A percentile compares a stretch with the other conserved stretches of the same genome.
Conservation (phyloP, 2,329 filamentous ascomycete species). For the Parafenestella ontariensis region DNA sequence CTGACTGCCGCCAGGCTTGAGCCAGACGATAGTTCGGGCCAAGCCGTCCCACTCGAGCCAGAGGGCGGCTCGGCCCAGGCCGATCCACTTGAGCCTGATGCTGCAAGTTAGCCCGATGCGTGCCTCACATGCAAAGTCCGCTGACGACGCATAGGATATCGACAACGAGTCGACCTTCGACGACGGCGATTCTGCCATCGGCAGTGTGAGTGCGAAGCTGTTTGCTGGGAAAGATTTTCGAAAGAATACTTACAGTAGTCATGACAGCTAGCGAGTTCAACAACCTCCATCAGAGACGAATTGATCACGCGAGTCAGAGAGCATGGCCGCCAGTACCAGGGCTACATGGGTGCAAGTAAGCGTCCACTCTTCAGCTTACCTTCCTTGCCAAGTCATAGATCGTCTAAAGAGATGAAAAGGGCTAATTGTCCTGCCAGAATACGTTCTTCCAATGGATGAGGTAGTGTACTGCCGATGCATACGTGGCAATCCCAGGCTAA, state of each 20-base stretch:
- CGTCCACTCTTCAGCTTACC: too few relatives aligned
- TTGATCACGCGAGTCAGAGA: conserved; percentile 15
- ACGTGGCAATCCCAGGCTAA: background rate
- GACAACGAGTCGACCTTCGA: conserved; percentile 7
- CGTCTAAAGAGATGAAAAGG: too few relatives aligned
- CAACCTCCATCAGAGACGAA: conserved; percentile 16
- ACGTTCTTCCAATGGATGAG: conserved; percentile 27
- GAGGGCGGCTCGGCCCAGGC: conserved; percentile 2
- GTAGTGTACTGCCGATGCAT: conserved; percentile 1
- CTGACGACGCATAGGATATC: conserved; percentile 9
- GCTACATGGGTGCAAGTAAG: conserved; percentile 20
- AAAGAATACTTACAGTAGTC: background rate
- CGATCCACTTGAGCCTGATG: conserved; percentile 15
- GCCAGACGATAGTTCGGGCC: background rate
- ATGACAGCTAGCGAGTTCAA: conserved; percentile 11
- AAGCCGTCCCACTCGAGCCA: conserved; percentile 10
- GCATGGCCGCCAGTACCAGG: conserved; percentile 18
- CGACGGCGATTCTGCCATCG: conserved; percentile 17
- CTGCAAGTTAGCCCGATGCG: conserved; percentile 10
- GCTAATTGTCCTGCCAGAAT: conserved; percentile 15
- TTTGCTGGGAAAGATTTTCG: background rate
- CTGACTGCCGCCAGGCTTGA: conserved; percentile 2
- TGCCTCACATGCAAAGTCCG: background rate
- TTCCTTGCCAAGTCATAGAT: too few relatives aligned
- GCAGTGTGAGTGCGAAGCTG: conserved; percentile 8